These are phyloP conservation scores for Fusarium zealandicum DNA, from an alignment of 2,329 filamentous ascomycete genomes.

Conservation along the genomic window DNA sequence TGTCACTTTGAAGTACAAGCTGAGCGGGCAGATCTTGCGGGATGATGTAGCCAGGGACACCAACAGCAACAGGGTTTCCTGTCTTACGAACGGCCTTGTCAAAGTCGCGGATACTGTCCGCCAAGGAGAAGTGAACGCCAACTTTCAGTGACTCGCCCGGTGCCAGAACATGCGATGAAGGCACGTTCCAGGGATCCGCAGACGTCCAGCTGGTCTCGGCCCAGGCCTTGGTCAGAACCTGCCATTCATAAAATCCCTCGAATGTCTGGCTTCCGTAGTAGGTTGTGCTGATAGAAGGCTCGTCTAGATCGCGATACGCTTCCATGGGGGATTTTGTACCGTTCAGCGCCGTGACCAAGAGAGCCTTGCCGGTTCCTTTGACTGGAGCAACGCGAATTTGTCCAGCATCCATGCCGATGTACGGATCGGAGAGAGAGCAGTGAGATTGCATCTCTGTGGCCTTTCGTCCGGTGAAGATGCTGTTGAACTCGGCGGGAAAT, in stretches of 20 bases:
- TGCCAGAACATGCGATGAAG: conserved; percentile 55
- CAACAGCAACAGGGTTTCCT: conserved; percentile 57
- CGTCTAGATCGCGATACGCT: conserved; percentile 61
- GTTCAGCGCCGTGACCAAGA: conserved; percentile 62
- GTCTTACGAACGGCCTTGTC: conserved; percentile 54
- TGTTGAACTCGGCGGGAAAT: conserved; percentile 68
- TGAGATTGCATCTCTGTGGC: conserved; percentile 56
- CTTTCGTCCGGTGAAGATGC: conserved; percentile 62
- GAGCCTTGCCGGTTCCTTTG: conserved; percentile 58
- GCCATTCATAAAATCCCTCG: conserved; percentile 69
- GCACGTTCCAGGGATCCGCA: conserved; percentile 61
- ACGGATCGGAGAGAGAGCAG: conserved; percentile 65
- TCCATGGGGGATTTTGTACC: conserved; percentile 56
- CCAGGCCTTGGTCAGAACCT: conserved; percentile 60
- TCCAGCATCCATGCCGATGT: conserved; percentile 66
- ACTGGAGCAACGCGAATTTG: conserved; percentile 62
- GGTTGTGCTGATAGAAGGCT: conserved; percentile 50
- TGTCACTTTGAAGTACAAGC: conserved; percentile 54
- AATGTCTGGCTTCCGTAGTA: conserved; percentile 62
- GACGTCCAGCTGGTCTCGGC: conserved; percentile 63
- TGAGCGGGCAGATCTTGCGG: conserved; percentile 55
- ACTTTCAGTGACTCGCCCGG: conserved; percentile 55
- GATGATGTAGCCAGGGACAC: conserved; percentile 63
- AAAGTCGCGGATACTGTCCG: conserved; percentile 54
- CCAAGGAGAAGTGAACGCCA: conserved; percentile 60